Evolutionary conservation across 106 monocot species (phyloP), one percentile per base, ranked within the genome.

Genomic region (Dioscorea dumetorum): DNA sequence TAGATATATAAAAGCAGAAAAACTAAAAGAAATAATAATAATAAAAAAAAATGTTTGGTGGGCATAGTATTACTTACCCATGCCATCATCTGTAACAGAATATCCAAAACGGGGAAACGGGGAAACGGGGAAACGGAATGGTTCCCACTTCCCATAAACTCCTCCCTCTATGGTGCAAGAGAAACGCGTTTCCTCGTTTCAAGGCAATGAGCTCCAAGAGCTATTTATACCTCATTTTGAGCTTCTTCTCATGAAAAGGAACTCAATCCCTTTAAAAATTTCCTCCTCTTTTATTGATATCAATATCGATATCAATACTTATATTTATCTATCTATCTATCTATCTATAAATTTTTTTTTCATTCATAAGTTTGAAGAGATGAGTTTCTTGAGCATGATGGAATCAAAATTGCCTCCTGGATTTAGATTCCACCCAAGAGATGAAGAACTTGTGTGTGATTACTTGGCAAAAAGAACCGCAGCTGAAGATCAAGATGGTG

Each of bases 391-490:
- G 69, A 85, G 88, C 67, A 92, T 85, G 85, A 70, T 83, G 78
- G 92, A 92, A 76, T 72, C 78, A 6, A 78, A 71, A 28, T 17
- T 92, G 78, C 92, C 92, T 64, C 78, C 92, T 12, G 92, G 92
- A 22, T 92, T 92, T 72, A 72, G 92, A 22, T 92, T 92, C 70
- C 88, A 92, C 70, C 92, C 92, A 0, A 78, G 83, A 48, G 92
- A 92, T 33, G 92, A 88, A 12, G 92, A 92, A 74, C 83, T 93
- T 32, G 76, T 88, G 8, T 68, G 70, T 28, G 88, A 93, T 60
- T 93, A 93, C 69, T 76, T 93, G 20, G 76, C 70, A 2, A 73
- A 60, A 35, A 88, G 78, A 41, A 28, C 79, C 48, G 10, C 53
- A 2, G 77, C 79, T 2, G 72, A 61, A 34, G 28, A 3, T 28